Conservation (phyloP, 176 grass and related monocot species). For the Dactylis glomerata region DNA sequence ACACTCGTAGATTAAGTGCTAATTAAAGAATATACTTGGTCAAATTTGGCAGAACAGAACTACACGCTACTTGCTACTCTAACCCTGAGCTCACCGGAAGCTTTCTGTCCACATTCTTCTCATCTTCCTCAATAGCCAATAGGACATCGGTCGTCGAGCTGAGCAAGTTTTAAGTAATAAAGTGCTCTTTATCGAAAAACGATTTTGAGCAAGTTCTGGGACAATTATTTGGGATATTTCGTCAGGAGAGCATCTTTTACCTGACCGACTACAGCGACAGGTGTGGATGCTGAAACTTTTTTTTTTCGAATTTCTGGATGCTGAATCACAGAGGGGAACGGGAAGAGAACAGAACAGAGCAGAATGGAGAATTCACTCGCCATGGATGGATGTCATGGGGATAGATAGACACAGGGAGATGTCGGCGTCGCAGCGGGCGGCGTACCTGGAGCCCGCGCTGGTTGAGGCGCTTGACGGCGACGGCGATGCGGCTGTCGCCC, state of each 20-base stretch:
- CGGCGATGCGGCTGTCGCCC: slow-evolving; percentile 50
- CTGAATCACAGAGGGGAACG: neutral
- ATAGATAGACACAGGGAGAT: neutral
- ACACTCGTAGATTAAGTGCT: neutral
- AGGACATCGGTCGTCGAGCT: neutral
- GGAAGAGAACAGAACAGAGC: neutral
- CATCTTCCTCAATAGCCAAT: neutral
- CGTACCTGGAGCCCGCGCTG: slow-evolving; percentile 70
- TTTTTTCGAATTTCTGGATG: no score
- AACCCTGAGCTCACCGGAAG: neutral
- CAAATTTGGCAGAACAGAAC: neutral
- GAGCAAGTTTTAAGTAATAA: no score
- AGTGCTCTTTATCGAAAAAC: no score
- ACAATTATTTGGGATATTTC: no score
- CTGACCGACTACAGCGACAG: no score
- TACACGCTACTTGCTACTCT: no score
- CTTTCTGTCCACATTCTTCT: neutral
- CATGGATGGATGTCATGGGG: neutral
- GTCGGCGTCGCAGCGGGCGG: neutral
- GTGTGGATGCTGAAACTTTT: neutral
- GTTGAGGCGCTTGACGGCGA: slow-evolving; percentile 88
- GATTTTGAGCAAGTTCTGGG: neutral
- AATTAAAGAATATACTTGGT: neutral
- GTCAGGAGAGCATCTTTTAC: neutral
- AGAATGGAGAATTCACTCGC: neutral